A percentile compares a stretch with the other conserved stretches of the same genome.
phyloP scores from a whole-genome alignment of 148 eudicot species.

The Rhododendron molle region DNA sequence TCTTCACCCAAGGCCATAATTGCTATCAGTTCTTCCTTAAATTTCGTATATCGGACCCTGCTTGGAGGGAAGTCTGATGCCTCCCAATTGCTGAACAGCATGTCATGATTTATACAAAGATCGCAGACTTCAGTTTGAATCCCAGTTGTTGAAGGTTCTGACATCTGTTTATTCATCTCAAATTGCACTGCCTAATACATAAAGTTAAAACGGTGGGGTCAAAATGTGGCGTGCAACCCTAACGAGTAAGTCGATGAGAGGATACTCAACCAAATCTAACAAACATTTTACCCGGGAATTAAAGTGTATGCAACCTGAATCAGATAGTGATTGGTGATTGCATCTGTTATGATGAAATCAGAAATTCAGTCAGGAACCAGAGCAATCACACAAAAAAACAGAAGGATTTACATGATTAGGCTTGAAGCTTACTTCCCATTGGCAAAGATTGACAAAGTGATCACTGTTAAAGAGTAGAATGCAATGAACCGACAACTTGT shows the following conservation, averaged over 20 bases:
- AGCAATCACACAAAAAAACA: no score
- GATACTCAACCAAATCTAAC: not conserved
- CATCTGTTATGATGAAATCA: no score
- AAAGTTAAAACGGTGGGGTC: no score
- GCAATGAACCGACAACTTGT: no score
- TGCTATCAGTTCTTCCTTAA: conserved; percentile 3
- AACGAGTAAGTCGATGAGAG: not conserved
- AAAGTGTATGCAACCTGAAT: no score
- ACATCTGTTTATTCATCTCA: not conserved
- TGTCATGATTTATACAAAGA: not conserved
- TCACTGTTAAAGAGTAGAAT: no score
- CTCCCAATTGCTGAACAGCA: conserved; percentile 1
- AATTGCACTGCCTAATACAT: not conserved
- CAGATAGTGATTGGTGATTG: no score
- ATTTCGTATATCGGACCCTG: not conserved
- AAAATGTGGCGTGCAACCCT: not conserved
- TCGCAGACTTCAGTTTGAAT: not conserved
- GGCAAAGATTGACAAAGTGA: no score
- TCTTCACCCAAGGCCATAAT: conserved; percentile 2
- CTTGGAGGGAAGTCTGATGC: not conserved
- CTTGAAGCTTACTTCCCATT: no score
- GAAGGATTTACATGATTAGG: no score
- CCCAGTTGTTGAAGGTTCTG: not conserved
- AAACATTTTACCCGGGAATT: no score
- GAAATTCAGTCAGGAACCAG: no score